Percentiles rank a stretch among this genome's conserved stretches.
phyloP scores from a whole-genome alignment of 306 rosid species.

The Spatholobus suberectus region DNA sequence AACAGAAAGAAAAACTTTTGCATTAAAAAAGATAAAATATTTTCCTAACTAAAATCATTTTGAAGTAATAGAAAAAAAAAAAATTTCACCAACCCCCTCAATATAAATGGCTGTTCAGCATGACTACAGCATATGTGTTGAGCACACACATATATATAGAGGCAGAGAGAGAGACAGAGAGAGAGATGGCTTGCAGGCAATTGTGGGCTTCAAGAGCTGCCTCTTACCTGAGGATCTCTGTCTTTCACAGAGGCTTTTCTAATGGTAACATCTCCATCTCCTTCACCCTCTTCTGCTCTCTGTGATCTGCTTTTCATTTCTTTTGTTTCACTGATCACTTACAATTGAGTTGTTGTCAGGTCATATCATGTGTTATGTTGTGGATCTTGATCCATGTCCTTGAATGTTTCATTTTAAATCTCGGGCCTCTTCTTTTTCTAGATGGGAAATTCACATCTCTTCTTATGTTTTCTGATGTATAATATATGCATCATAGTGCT shows the following conservation, averaged over 20 bases:
- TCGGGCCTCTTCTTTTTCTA: neutral
- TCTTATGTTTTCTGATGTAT: neutral
- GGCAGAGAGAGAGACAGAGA: neutral
- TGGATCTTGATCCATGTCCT: conserved; percentile 44
- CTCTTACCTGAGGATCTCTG: conserved; percentile 72
- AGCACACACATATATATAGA: neutral
- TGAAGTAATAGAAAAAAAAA: neutral
- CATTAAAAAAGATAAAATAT: neutral
- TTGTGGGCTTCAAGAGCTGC: conserved; percentile 88
- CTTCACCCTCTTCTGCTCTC: neutral
- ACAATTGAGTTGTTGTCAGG: neutral
- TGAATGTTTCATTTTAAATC: conserved; percentile 12
- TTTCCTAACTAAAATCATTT: neutral
- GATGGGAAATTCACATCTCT: neutral
- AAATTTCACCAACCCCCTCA: conserved; percentile 32
- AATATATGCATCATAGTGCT: neutral
- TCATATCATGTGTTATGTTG: neutral
- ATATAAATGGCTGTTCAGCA: neutral
- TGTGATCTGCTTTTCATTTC: neutral
- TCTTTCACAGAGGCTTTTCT: conserved; percentile 63
- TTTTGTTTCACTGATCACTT: neutral
- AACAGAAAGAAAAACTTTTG: neutral
- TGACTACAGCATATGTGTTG: neutral
- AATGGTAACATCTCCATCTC: conserved; percentile 50
- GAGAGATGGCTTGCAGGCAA: conserved; percentile 73